Evolutionary conservation across 495 filamentous ascomycete genomes (phyloP), one percentile per base, ranked within the genome.

Genomic region (Annulohypoxylon moriforme): DNA sequence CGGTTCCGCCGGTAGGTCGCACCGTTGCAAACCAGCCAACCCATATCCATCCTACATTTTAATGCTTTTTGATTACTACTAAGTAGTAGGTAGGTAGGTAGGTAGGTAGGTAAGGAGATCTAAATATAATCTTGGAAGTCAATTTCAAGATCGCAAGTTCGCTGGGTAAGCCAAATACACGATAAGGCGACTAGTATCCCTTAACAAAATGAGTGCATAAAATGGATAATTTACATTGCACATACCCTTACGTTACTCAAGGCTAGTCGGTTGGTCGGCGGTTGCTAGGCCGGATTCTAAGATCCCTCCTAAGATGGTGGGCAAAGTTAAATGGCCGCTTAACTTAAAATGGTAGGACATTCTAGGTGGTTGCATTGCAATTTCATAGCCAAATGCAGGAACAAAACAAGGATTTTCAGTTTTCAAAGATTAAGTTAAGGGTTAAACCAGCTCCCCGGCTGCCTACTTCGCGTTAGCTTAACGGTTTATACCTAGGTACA

Each of bases 381-480:
- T 36, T 38, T 50, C n/a, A 36, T 36, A 24, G 42, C 38, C 40
- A 62, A 27, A 62, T 22, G 59, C 59, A 62, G 59, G 59, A 62
- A 62, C 59, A 34, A 38, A 50, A 50, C 44, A 62, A 16, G 59
- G 44, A n/a, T 62, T 50, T 6, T 29, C 27, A 3, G 27, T 29
- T n/a, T n/a, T n/a, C n/a, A n/a, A 29, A 29, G 27, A 29, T 29
- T 29, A 3, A 11, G 29, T 38, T 42, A 53, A 42, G 44, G 53
- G 20, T 38, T 22, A 24, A 27, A 11, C 14, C 9, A 57, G 18
- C 16, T 40, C 4, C 22, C 9, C 38, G 14, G 38, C 4, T 4
- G 7, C 47, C 4, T 4, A 16, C 47, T 27, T 50, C 20, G 10
- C 47, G 22, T n/a, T 18, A 25, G 22, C 10, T 25, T 27, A 14